Base-by-base conservation (phyloP, 2,329 filamentous ascomycete genomes). In the Sclerotinia spermophila region DNA sequence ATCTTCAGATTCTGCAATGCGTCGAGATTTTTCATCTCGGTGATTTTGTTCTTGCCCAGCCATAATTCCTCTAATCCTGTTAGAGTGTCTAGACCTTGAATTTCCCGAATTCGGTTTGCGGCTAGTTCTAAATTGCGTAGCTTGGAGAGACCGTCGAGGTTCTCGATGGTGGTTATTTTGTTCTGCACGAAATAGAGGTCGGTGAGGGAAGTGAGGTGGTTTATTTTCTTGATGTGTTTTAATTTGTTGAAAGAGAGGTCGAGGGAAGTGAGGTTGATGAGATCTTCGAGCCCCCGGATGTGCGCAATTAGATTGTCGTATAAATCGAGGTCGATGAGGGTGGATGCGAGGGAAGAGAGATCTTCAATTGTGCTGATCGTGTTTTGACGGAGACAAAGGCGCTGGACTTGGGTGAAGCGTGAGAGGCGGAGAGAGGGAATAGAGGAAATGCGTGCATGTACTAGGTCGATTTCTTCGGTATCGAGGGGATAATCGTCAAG, bases 241-340 rank as follows among this genome's bases (percentile, higher is more conserved):
- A 99, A 95, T 84, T 98, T 98, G 85, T 99, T 99, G 87, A 97
- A 99, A 81, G 92, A 96, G 67, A 99, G 85, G 80, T 99, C 96
- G 69, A 99, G 87, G 70, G 84, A 91, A 8, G 87, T 93, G 68
- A 99, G 86, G 72, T 92, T 86, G 19, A 86, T 88, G 71, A 97
- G 87, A 60, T 88, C 84, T 68, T 97, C 94, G 60, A 99, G 86
- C 42, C 92, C 92, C 75, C 90, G 90, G 81, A 97, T 89, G 81
- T 97, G 94, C 17, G 89, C 88, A 76, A 99, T 94, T 27, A 97
- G 86, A 81, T 99, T 99, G 82, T 99, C 96, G 83, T 99, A 99
- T 72, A 99, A 86, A 77, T 99, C 96, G 66, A 99, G 86, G 72
- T 99, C 96, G 77, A 88, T 83, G 55, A 99, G 83, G 0, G 89